Base-by-base conservation (phyloP, 495 filamentous ascomycete species). In the Daldinia decipiens region DNA sequence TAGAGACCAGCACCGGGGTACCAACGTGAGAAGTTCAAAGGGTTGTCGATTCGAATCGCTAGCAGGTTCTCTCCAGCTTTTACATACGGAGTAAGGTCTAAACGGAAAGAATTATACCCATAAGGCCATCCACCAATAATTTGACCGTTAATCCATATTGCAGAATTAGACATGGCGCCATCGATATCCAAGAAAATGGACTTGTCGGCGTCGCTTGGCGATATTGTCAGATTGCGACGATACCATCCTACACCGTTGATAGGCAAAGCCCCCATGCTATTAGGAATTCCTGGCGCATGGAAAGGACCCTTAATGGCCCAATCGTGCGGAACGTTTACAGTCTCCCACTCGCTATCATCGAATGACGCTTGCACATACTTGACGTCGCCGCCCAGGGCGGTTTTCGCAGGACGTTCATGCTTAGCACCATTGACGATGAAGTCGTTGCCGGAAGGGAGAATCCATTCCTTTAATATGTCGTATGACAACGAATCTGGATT, bases 241-340 rank as follows among this genome's bases (percentile, higher is more conserved):
- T 85, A 86, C 82, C 82, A 86, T 7, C 82, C 82, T 13, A 84
- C 78, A 11, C 84, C 84, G 21, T 83, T 76, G 6, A 70, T 68
- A n/a, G 82, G 83, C 27, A 92, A 76, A 1, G 90, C 78, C 4
- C 87, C 90, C 80, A 85, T 89, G 11, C 82, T 81, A 9, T 83
- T 87, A 47, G 84, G 84, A 68, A 86, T 84, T 5, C 78, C 78
- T 4, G 86, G 72, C 2, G 76, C 73, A 34, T 77, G 78, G 47
- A 83, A 85, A 1, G 82, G 82, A 0, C 81, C 82, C 26, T 82
- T 81, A 56, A 84, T 79, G 34, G 82, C 84, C 84, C 82, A 86
- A 69, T 86, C 84, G 65, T 86, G 83, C 3, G 80, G 81, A 21
- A 82, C 64, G 55, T 75, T 70, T 11, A 82, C 64, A 0, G 56